Percentiles rank a stretch among this genome's conserved stretches.
Conservation (phyloP, 2,329 filamentous ascomycete species). For the Apiospora marii region DNA sequence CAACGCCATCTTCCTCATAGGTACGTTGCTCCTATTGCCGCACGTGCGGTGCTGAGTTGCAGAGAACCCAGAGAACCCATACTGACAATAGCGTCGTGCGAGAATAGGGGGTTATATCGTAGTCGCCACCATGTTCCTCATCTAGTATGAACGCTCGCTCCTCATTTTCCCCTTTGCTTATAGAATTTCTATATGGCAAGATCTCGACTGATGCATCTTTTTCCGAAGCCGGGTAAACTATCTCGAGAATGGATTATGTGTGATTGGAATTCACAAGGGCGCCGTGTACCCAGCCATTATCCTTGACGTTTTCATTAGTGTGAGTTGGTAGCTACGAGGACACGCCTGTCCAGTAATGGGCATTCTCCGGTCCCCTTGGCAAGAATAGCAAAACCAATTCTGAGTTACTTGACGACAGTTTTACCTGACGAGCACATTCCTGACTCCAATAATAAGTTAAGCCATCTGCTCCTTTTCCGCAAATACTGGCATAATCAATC, state of each 20-base stretch:
- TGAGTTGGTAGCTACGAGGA: neutral
- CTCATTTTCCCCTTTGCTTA: neutral
- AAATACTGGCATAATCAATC: neutral
- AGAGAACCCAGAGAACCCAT: too few species aligned
- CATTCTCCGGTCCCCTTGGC: neutral
- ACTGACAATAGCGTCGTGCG: neutral
- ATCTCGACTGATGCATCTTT: neutral
- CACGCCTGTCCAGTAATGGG: neutral
- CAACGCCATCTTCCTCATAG: neutral
- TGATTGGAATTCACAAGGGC: neutral
- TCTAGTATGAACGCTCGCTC: neutral
- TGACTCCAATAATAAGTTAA: conserved; percentile 4
- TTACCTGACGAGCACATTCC: conserved; percentile 10
- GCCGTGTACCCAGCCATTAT: neutral
- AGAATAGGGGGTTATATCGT: neutral
- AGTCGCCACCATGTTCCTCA: conserved; percentile 12
- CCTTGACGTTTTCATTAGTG: neutral
- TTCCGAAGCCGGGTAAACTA: neutral
- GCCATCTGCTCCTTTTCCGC: neutral
- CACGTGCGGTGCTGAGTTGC: neutral
- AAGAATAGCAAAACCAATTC: neutral
- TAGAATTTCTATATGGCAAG: neutral
- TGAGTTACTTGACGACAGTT: neutral
- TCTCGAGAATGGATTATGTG: neutral
- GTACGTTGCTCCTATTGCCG: neutral